Evolutionary conservation across 257 asterid species (phyloP).

Genomic region (Solanum ahanhuiri): DNA sequence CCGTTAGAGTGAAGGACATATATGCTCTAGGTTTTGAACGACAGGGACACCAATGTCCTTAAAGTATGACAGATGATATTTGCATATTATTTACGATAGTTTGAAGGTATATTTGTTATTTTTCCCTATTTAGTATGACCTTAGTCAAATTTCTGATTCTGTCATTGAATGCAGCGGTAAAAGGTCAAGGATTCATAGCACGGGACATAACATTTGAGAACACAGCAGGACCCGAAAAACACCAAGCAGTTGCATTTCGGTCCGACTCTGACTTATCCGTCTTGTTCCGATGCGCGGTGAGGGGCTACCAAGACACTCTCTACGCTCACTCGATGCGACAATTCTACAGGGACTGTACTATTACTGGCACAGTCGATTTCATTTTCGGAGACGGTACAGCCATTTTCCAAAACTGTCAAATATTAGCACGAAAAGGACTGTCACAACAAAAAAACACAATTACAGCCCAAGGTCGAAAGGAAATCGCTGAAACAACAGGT

Average conservation of each 20-base stretch:
- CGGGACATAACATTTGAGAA: constrained; percentile 50
- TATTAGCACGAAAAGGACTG: constrained; percentile 35
- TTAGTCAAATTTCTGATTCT: not conserved
- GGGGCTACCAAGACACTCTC: constrained; percentile 50
- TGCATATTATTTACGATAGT: no score
- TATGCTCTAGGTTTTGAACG: no score
- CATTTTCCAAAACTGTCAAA: constrained; percentile 36
- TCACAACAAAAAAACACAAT: constrained; percentile 47
- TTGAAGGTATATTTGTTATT: fast-evolving
- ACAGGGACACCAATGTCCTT: no score
- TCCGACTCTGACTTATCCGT: constrained; percentile 51
- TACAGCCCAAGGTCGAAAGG: constrained; percentile 51
- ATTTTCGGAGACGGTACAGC: constrained; percentile 42
- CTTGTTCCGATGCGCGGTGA: constrained; percentile 35
- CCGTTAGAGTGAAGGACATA: no score
- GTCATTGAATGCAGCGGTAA: constrained; percentile 24
- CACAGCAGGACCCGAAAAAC: constrained; percentile 53
- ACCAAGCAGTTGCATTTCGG: constrained; percentile 51
- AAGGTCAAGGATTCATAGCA: constrained; percentile 50
- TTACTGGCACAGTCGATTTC: constrained; percentile 51
- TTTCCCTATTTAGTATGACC: not conserved
- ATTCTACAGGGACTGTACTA: constrained; percentile 40
- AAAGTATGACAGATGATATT: no score
- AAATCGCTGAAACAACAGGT: constrained; percentile 19
- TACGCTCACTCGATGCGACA: constrained; percentile 50